These are phyloP conservation scores for Myrica gale DNA, from an alignment of 306 rosid species.

Conservation along the genomic window DNA sequence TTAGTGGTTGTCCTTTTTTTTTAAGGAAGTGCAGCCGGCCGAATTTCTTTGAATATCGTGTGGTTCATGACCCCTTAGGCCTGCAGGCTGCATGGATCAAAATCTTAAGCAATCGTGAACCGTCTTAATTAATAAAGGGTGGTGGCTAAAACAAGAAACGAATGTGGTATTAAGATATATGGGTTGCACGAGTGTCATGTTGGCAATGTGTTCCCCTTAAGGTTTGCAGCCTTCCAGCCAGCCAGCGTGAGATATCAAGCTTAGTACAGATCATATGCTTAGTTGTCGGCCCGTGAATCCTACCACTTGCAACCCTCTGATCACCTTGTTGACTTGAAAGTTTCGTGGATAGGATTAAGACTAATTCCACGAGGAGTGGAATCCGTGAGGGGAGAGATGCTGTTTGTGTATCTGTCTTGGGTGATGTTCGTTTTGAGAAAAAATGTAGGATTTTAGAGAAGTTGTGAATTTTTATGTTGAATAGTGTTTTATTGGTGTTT, in stretches of 20 bases:
- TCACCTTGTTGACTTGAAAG: neutral
- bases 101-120: slow-evolving; percentile 11
- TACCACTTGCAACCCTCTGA: neutral
- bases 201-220: slow-evolving; percentile 27
- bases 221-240: slow-evolving; percentile 5
- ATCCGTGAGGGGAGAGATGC: neutral
- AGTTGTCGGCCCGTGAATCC: neutral
- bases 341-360: too few species aligned
- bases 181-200: slow-evolving; percentile 26
- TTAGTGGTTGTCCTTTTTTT: too few species aligned
- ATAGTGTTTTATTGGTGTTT: too few species aligned
- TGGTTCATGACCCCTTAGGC: neutral
- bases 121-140: slow-evolving; percentile 1
- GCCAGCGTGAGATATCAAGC: slow-evolving; percentile 15
- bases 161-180: neutral
- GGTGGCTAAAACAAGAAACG: neutral
- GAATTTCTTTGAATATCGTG: slow-evolving; percentile 8
- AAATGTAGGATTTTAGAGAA: too few species aligned
- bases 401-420: neutral
- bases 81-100: slow-evolving; percentile 8
- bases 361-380: neutral
- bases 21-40: neutral
- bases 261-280: slow-evolving; percentile 3
- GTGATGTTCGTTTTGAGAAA: too few species aligned
- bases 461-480: too few species aligned